phyloP scores from a whole-genome alignment of 148 eudicot genomes.

The Chenopodium quinoa region DNA sequence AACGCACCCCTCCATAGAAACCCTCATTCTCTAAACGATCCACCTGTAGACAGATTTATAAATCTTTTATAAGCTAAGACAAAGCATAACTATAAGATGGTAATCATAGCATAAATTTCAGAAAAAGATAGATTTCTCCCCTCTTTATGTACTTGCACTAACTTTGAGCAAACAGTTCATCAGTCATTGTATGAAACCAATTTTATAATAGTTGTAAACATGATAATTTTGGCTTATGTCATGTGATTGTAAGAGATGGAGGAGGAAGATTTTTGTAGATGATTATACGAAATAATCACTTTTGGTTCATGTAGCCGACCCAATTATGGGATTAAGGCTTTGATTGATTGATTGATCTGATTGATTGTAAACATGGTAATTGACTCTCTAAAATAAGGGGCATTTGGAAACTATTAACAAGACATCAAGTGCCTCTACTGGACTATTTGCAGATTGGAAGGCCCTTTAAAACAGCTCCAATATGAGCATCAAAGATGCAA shows the following conservation, averaged over 20 bases:
- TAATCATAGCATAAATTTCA: background rate
- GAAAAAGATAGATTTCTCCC: background rate
- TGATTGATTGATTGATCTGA: too few relatives aligned
- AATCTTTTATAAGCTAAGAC: background rate
- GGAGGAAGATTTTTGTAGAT: too few relatives aligned
- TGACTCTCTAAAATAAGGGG: background rate
- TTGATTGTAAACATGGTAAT: too few relatives aligned
- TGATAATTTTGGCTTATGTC: too few relatives aligned
- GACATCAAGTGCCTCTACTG: background rate
- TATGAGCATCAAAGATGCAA: background rate
- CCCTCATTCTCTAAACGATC: conserved; percentile 68
- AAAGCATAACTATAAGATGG: background rate
- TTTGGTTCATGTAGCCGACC: too few relatives aligned
- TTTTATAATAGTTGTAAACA: background rate
- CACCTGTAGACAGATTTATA: conserved; percentile 47
- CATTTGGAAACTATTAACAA: background rate
- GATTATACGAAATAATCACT: too few relatives aligned
- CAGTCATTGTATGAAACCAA: background rate
- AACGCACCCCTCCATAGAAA: conserved; percentile 94
- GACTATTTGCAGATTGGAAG: background rate
- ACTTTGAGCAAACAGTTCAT: background rate
- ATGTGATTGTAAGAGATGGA: too few relatives aligned
- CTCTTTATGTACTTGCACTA: background rate
- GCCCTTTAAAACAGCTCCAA: background rate
- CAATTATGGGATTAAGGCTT: too few relatives aligned